Base-by-base conservation (phyloP, 208 protist genomes). In the Herpetomonas tarakana region DNA sequence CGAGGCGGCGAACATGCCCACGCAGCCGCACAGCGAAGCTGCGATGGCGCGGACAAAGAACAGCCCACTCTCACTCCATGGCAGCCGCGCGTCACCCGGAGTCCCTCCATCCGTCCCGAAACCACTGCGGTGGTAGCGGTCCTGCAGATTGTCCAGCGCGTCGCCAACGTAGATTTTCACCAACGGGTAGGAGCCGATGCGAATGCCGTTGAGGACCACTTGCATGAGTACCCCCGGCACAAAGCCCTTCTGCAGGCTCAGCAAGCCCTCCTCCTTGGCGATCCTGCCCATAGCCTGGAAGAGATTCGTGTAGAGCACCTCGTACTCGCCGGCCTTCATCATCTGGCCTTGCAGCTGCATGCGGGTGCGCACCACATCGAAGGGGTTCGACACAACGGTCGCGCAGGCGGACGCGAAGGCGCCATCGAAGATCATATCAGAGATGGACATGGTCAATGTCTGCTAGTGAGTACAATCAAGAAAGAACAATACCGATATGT, bases 271-370 rank as follows among this genome's bases (percentile, higher is more conserved):
- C 47, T 83, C 62, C 1, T 41, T 52, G 7, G 45, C 71, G n/a
- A 91, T 69, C 18, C 62, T 60, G 16, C 67, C 4, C 71, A 88
- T 73, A 16, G 71, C 84, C 50, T 86, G 81, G 2, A 39, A 47
- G 19, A 88, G 46, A 49, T 76, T 84, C 26, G 52, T 47, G 67
- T 91, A 91, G 44, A 68, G 21, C 1, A 74, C 68, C 12, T 47
- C 55, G 62, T 86, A 91, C 29, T 69, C 35, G 3, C 84, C 84
- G 21, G 50, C 59, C 28, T 52, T 58, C 54, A 55, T 56, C 58
- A 86, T 44, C 66, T 88, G 78, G 18, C 84, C 84, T 39, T 91
- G 84, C 24, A 91, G 64, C 64, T 88, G 81, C 71, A 88, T 71
- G 41, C 84, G 76, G 1, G 79, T 86, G 18, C 76, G 79, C 76